These are phyloP conservation scores for Excoecaria cochinchinensis DNA, from an alignment of 345 rosid species.

Conservation along the genomic window DNA sequence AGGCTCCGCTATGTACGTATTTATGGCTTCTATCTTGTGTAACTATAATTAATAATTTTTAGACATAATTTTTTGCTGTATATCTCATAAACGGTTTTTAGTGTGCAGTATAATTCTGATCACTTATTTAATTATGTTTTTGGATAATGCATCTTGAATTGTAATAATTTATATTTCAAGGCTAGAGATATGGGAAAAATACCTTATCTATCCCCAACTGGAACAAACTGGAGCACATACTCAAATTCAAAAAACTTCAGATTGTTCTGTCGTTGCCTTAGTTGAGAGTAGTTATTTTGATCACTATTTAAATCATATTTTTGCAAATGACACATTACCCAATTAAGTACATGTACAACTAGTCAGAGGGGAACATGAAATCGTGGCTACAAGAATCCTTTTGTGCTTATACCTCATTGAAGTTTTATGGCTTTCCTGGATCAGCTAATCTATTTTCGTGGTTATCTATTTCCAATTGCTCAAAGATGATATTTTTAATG, in stretches of 20 bases:
- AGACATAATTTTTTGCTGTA: too few species aligned
- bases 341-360: not conserved
- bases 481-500: not conserved
- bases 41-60: not conserved
- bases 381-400: not conserved
- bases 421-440: slow-evolving; percentile 5
- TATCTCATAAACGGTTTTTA: not conserved
- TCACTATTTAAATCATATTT: not conserved
- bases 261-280: not conserved
- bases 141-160: not conserved
- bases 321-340: not conserved
- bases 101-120: not conserved
- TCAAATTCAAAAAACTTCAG: slow-evolving; percentile 3
- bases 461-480: not conserved
- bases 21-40: slow-evolving; percentile 11
- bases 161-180: not conserved
- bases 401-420: not conserved
- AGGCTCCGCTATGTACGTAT: slow-evolving; percentile 72
- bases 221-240: not conserved
- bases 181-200: too few species aligned
- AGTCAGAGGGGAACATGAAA: not conserved
- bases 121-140: not conserved
- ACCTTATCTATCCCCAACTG: not conserved
- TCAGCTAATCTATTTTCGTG: not conserved
- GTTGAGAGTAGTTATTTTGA: not conserved